A percentile compares a stretch with the other conserved stretches of the same genome.
phyloP scores from a whole-genome alignment of 768 basidiomycete genomes.

The Trametes coccinea region DNA sequence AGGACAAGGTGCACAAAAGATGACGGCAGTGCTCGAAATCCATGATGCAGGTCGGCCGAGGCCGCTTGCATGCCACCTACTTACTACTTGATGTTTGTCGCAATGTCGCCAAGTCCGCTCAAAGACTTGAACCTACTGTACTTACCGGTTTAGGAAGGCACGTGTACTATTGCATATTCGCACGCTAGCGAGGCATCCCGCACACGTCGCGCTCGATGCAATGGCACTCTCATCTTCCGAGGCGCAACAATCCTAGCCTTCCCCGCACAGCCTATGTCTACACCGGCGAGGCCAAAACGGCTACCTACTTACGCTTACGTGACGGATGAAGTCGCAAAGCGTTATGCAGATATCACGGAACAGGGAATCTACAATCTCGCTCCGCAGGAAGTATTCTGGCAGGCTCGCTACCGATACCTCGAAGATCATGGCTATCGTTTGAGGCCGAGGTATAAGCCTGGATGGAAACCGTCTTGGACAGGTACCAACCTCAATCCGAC shows the following conservation, averaged over 20 bases:
- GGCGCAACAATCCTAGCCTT: not conserved
- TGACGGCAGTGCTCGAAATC: not conserved
- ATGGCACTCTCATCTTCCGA: not conserved
- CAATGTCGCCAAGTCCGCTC: too few relatives aligned
- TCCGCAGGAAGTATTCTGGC: conserved; percentile 13
- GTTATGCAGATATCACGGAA: not conserved
- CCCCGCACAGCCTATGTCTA: not conserved
- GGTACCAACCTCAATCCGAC: conserved; percentile 7
- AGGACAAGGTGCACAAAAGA: not conserved
- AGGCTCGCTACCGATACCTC: conserved; percentile 17
- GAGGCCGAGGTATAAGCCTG: conserved; percentile 22
- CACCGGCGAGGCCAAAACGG: conserved; percentile 6
- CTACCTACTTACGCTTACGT: conserved; percentile 10
- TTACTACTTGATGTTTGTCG: too few relatives aligned
- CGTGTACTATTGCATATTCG: not conserved
- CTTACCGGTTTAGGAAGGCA: too few relatives aligned
- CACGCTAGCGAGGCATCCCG: not conserved
- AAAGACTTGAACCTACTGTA: too few relatives aligned
- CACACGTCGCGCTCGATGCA: not conserved
- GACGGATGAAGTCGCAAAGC: not conserved
- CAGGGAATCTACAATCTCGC: conserved; percentile 13
- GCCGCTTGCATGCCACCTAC: too few relatives aligned
- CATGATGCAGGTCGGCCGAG: too few relatives aligned
- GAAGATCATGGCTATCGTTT: conserved; percentile 21
- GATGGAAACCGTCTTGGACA: conserved; percentile 22